Evolutionary conservation across 306 rosid genomes (phyloP), one percentile per base, ranked within the genome.

Genomic region (Corylus heterophylla): DNA sequence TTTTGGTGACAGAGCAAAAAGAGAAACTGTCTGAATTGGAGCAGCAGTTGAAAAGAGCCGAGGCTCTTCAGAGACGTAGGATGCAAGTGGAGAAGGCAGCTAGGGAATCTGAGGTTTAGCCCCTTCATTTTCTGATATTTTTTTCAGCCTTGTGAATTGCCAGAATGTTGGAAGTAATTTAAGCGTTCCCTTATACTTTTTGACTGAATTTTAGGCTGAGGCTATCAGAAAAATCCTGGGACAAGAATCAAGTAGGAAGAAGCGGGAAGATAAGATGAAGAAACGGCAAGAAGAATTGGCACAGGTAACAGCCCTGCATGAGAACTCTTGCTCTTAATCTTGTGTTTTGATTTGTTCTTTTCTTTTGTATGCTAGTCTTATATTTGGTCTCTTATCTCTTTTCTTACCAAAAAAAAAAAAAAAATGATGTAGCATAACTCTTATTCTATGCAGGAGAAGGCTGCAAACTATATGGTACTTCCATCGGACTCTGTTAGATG

Each of bases 181-280:
- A 9, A 39, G 29, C n/a, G 31, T 42, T 8, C 39, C 42, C 72
- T n/a, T 42, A 4, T 39, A 48, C 7, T 39, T 67, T 42, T 67
- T 67, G 29, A 68, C 8, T 68, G 51, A n/a, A 68, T 61, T 80
- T 70, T 80, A 90, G 91, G 92, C 84, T 4, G 89, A 83, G 42
- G 94, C 94, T 66, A 90, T 90, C 74, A 85, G 87, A 82, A 90
- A 85, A 74, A 88, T 88, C 74, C 89, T 87, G 63, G 92, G 87
- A 58, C 94, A 90, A 83, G 92, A 85, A 48, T 83, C 92, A 1
- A 79, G 79, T 58, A 87, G 89, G 88, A 90, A 85, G 86, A 88
- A 88, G 85, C 77, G 81, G 80, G 89, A 83, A 79, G 89, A 87
- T 48, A 89, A 87, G 79, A 48, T 83, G 77, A 85, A 87, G 82